Percentiles rank a stretch among this genome's conserved stretches.
Conservation (phyloP, 2,329 filamentous ascomycete species). For the Xenoacremonium recifei region DNA sequence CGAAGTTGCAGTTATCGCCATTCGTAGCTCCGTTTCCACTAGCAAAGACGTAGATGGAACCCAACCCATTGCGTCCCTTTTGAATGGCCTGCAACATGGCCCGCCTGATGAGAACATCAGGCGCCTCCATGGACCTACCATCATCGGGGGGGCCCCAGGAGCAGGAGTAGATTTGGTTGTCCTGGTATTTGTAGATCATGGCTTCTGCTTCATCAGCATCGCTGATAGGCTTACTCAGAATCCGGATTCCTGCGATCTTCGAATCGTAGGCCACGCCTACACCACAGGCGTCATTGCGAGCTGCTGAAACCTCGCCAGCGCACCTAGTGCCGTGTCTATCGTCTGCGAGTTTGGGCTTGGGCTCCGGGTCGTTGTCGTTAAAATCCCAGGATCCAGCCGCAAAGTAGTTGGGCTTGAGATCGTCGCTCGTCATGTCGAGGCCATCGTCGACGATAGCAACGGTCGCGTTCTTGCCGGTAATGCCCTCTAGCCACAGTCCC, state of each 20-base stretch:
- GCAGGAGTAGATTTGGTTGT: constrained; percentile 97
- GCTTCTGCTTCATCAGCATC: constrained; percentile 91
- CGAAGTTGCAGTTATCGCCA: constrained; percentile 98
- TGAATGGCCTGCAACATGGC: constrained; percentile 94
- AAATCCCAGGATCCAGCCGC: constrained; percentile 92
- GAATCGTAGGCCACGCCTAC: constrained; percentile 95
- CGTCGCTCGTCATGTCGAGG: constrained; percentile 90
- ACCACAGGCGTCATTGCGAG: constrained; percentile 89
- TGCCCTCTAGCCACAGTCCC: constrained; percentile 83
- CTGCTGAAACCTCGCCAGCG: constrained; percentile 89
- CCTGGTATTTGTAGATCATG: constrained; percentile 86
- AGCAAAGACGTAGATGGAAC: constrained; percentile 95
- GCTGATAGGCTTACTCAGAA: constrained; percentile 84
- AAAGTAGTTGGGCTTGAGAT: constrained; percentile 92
- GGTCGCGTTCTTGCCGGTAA: constrained; percentile 85
- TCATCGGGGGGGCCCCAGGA: constrained; percentile 98
- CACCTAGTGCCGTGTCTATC: constrained; percentile 92
- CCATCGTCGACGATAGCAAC: constrained; percentile 97
- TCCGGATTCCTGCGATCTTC: constrained; percentile 86
- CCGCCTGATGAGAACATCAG: constrained; percentile 80
- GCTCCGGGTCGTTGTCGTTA: constrained; percentile 79
- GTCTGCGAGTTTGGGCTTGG: constrained; percentile 77
- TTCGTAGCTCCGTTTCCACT: constrained; percentile 83
- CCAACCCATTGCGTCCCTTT: constrained; percentile 77
- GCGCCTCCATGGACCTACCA: constrained; percentile 89